Conservation (phyloP, 495 filamentous ascomycete genomes). For the Arthonia radiata region DNA sequence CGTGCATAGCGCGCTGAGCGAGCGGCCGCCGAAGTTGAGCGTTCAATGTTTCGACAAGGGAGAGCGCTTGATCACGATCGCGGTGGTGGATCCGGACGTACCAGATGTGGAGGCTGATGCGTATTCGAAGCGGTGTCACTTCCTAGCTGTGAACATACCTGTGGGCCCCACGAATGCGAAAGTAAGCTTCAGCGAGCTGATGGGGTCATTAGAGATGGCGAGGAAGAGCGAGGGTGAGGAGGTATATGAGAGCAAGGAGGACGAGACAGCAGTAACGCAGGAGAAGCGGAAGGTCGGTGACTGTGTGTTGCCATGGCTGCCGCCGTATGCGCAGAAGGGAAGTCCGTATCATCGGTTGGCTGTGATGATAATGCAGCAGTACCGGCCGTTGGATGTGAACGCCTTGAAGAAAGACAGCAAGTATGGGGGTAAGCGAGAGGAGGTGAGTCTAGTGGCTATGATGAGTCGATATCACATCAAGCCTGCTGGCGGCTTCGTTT, state of each 20-base stretch:
- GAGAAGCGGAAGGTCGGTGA: no score
- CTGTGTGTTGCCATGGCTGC: conserved; percentile 65
- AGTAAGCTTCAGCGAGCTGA: conserved; percentile 25
- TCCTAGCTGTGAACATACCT: conserved; percentile 44
- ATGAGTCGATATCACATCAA: conserved; percentile 38
- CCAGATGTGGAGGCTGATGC: conserved; percentile 51
- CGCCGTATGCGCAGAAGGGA: conserved; percentile 72
- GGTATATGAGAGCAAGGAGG: no score
- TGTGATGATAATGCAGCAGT: conserved; percentile 66
- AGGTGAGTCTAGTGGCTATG: conserved; percentile 47
- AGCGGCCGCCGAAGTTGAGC: conserved; percentile 42
- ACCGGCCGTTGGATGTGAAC: conserved; percentile 30
- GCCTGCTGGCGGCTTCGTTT: conserved; percentile 62
- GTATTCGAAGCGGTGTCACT: conserved; percentile 66
- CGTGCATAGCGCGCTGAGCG: conserved; percentile 43
- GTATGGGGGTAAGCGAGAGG: conserved; percentile 36
- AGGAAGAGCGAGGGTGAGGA: no score
- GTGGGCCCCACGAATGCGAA: conserved; percentile 28
- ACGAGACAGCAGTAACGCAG: no score
- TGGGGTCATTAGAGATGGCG: conserved; percentile 31
- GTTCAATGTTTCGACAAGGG: conserved; percentile 68
- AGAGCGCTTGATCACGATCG: conserved; percentile 57
- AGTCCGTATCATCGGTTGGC: conserved; percentile 71
- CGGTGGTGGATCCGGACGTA: conserved; percentile 74
- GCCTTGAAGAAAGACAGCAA: conserved; percentile 26